These are phyloP conservation scores for Orbilia quercus DNA, from an alignment of 2,329 filamentous ascomycete genomes.

Conservation along the genomic window DNA sequence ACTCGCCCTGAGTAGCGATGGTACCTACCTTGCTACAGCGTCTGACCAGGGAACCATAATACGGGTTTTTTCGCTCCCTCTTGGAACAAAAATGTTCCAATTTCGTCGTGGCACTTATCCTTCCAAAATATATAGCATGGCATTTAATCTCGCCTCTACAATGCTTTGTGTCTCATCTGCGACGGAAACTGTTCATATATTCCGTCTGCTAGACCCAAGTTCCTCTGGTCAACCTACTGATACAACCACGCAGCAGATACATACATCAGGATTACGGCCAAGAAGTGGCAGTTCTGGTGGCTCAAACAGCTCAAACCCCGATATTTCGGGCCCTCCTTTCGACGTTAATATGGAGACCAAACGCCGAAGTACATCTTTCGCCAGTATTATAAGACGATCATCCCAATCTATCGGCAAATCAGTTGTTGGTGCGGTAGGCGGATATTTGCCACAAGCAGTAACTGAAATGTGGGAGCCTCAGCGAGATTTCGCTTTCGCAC, in stretches of 20 bases:
- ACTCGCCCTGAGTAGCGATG: constrained; percentile 91
- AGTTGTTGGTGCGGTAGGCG: constrained; percentile 87
- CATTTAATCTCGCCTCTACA: constrained; percentile 93
- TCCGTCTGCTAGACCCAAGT: constrained; percentile 74
- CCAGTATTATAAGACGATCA: constrained; percentile 90
- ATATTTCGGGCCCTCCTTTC: constrained; percentile 58
- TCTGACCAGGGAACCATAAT: constrained; percentile 99
- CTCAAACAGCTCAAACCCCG: constrained; percentile 52
- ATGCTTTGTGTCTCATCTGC: constrained; percentile 94
- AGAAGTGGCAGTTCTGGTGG: constrained; percentile 52
- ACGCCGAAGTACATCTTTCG: constrained; percentile 75
- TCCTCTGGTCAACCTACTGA: constrained; percentile 1
- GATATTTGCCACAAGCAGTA: constrained; percentile 90
- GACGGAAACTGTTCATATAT: constrained; percentile 96
- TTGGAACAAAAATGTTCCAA: constrained; percentile 92
- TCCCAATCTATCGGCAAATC: constrained; percentile 92
- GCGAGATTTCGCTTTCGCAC: constrained; percentile 96
- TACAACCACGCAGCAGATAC: constrained; percentile 7
- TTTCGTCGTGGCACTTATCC: constrained; percentile 96
- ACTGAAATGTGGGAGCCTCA: constrained; percentile 98
- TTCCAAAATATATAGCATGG: constrained; percentile 93
- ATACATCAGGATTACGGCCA: constrained; percentile 39
- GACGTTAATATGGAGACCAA: constrained; percentile 58
- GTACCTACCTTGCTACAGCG: constrained; percentile 89
- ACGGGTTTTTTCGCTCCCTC: constrained; percentile 90